Evolutionary conservation across 768 basidiomycete species (phyloP).

Genomic region (Rhodotorula diobovata): DNA sequence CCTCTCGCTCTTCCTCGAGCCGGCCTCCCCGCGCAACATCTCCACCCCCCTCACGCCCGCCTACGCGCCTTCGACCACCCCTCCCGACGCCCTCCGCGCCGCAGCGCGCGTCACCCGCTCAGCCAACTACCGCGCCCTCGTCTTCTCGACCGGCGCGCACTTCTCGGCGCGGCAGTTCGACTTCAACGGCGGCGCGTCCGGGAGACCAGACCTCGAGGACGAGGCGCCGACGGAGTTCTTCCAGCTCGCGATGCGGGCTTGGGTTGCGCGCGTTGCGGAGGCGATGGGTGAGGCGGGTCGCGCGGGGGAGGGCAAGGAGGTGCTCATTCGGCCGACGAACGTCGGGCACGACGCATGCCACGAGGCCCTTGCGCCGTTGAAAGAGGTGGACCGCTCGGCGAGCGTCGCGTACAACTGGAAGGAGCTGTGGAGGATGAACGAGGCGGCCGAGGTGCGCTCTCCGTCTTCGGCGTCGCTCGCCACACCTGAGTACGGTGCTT

Average conservation of each 20-base stretch:
- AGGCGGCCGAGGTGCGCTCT: background rate
- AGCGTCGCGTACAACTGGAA: background rate
- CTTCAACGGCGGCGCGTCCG: background rate
- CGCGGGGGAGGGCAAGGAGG: background rate
- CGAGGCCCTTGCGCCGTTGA: background rate
- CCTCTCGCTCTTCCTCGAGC: conserved; percentile 1
- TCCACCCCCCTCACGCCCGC: background rate
- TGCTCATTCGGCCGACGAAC: background rate
- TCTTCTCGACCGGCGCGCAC: conserved; percentile 4
- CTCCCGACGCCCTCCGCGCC: background rate
- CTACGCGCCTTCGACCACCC: background rate
- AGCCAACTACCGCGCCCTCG: background rate
- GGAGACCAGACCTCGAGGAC: background rate
- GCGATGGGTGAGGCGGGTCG: background rate
- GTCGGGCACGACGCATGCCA: background rate
- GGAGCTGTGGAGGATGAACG: background rate
- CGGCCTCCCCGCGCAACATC: background rate
- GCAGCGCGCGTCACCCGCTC: background rate
- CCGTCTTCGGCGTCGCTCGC: background rate
- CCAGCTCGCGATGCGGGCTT: background rate
- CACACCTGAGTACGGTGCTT: no score
- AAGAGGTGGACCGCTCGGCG: background rate
- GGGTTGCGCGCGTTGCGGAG: background rate
- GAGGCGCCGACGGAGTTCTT: conserved; percentile 4
- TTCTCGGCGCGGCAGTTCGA: conserved; percentile 2